phyloP scores from a whole-genome alignment of 306 rosid genomes.

The Quercus variabilis region DNA sequence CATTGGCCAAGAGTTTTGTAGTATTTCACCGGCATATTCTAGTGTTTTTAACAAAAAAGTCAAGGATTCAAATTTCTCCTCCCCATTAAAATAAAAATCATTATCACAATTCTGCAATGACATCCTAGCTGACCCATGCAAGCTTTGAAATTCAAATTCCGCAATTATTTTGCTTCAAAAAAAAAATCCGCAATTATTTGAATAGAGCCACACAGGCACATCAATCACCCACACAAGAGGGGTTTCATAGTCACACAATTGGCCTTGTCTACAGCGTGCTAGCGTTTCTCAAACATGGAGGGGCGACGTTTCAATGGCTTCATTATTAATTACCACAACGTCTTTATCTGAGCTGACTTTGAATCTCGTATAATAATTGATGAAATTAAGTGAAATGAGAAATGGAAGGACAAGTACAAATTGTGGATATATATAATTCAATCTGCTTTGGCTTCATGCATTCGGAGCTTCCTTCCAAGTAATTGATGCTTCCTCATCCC shows the following conservation, averaged over 20 bases:
- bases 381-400: constrained; percentile 10
- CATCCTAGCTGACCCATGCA: neutral
- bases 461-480: constrained; percentile 42
- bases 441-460: constrained; percentile 59
- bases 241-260: neutral
- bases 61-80: too few relatives aligned
- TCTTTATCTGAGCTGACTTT: constrained; percentile 38
- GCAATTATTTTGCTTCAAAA: too few relatives aligned
- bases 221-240: neutral
- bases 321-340: constrained; percentile 4
- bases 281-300: neutral
- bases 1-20: too few relatives aligned
- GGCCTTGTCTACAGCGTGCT: neutral
- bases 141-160: neutral
- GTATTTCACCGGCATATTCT: too few relatives aligned
- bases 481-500: constrained; percentile 42
- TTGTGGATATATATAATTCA: constrained; percentile 28
- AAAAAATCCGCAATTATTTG: neutral
- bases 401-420: neutral
- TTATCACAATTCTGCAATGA: neutral
- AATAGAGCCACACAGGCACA: neutral
- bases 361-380: constrained; percentile 23
- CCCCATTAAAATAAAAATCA: too few relatives aligned
- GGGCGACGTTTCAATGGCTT: neutral
- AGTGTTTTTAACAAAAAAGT: too few relatives aligned